Evolutionary conservation across 805 yeast genomes (phyloP), one percentile per base, ranked within the genome.

Genomic region (Jamesozyma spencerorum): DNA sequence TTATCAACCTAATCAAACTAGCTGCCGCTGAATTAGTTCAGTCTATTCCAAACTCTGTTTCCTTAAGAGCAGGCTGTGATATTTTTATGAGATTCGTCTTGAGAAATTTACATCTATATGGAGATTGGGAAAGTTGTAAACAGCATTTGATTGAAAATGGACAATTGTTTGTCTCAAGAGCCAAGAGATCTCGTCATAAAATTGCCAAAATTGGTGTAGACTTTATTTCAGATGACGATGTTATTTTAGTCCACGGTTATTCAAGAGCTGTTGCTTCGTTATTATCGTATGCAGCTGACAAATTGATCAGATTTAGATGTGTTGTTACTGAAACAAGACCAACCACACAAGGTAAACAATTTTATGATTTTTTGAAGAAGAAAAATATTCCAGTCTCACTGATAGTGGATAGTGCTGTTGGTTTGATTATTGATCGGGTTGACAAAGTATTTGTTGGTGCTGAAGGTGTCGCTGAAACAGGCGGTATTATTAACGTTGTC

Each of bases 381-480:
- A 70, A 74, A 15, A 90, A 85, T 13, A 84, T 92, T 11, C 97
- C 97, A 0, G 92, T 82, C 11, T 79, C 85, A 39, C 70, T 87
- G 39, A 84, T 92, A 37, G 88, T 85, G 14, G 99, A 92, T 58
- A 79, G 86, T 40, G 94, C 95, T 6, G 97, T 90, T 12, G 97
- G 97, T 0, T 86, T 79, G 50, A 85, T 87, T 30, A 79, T 92
- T 44, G 88, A 86, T 60, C 83, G 84, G 60, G 87, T 88, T 12
- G 94, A 90, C 65, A 90, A 92, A 62, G 84, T 92, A 4, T 74
- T 92, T 48, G 92, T 92, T 49, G 99, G 99, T 41, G 98, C 98
- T 1, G 98, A 92, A 64, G 99, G 99, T 50, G 99, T 92, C 3
- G 95, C 95, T 3, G 99, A 92, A 66, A 82, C 94, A 59, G 99